Evolutionary conservation across 169 alveolate genomes (phyloP), one percentile per base, ranked within the genome.

Genomic region (Haemoproteus tartakovskyi): DNA sequence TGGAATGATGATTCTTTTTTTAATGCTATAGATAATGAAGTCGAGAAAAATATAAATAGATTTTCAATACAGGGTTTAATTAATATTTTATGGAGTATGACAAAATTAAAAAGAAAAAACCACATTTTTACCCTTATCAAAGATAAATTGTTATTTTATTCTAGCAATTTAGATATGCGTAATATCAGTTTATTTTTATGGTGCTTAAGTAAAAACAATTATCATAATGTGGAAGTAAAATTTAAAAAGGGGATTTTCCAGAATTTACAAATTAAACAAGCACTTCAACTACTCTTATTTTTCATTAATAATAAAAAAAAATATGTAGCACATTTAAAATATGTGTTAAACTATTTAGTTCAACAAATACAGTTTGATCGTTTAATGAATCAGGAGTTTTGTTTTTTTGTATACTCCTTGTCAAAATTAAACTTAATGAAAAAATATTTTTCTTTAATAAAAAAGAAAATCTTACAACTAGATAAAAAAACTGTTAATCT

Each of bases 201-300:
- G 82, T 67, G 82, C 36, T 12, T 67, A 38, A 52, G 54, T 24
- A 67, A 52, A 52, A 67, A 67, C 26, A 27, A 67, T 2, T 67
- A 67, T 33, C 54, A 52, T 14, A 41, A 51, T 12, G 67, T 67
- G 2, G 52, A 67, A 18, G 48, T 67, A 24, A 52, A 37, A 41
- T 67, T 67, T n/a, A 24, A 67, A 29, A 67, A 47, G 0, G 41
- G 54, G n/a, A 36, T 29, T 18, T 67, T 67, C 54, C 59, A 67
- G 27, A 16, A 67, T 52, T 37, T 67, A 67, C 51, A 67, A 21
- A 57, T 67, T 38, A 67, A 67, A 57, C 82, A 67, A 67, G 82
- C 82, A 11, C 51, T 67, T 56, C 82, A 67, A 21, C 41, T 67
- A 37, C 41, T 67, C 38, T 14, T 51, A 6, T 67, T 67, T 37